phyloP scores from a whole-genome alignment of 148 eudicot species.

The Limonium bicolor region DNA sequence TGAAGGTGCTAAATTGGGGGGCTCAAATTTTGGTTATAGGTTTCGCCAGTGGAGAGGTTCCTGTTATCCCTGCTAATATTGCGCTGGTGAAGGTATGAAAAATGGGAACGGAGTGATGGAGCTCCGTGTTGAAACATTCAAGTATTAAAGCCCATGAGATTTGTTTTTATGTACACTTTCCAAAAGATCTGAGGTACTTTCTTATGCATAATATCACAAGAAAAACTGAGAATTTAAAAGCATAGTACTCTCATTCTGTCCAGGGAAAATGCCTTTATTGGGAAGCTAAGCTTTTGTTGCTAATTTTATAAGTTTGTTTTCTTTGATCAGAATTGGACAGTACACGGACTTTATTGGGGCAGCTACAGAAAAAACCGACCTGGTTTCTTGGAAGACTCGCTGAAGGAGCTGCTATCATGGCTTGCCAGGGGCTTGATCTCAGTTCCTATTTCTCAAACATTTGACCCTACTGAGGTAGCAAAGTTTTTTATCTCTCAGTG shows the following conservation, averaged over 20 bases:
- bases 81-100: conserved; percentile 78
- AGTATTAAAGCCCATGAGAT: too few species aligned
- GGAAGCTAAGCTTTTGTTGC: background rate
- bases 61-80: conserved; percentile 82
- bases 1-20: conserved; percentile 89
- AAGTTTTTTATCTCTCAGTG: too few species aligned
- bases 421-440: conserved; percentile 48
- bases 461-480: conserved; percentile 63
- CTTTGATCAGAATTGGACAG: conserved; percentile 76
- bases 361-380: conserved; percentile 63
- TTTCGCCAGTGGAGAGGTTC: conserved; percentile 95
- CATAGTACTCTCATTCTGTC: too few species aligned
- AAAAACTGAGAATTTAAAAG: too few species aligned
- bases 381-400: conserved; percentile 49
- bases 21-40: conserved; percentile 89
- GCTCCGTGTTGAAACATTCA: too few species aligned
- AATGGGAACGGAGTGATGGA: too few species aligned
- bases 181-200: too few species aligned
- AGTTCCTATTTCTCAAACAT: conserved; percentile 56
- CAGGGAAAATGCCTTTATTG: too few species aligned
- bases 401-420: conserved; percentile 77
- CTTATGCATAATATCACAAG: too few species aligned
- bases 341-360: conserved; percentile 97
- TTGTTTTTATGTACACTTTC: too few species aligned
- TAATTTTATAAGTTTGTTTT: background rate